Evolutionary conservation across 208 protist species (phyloP).

Genomic region (Crithidia fasciculata): DNA sequence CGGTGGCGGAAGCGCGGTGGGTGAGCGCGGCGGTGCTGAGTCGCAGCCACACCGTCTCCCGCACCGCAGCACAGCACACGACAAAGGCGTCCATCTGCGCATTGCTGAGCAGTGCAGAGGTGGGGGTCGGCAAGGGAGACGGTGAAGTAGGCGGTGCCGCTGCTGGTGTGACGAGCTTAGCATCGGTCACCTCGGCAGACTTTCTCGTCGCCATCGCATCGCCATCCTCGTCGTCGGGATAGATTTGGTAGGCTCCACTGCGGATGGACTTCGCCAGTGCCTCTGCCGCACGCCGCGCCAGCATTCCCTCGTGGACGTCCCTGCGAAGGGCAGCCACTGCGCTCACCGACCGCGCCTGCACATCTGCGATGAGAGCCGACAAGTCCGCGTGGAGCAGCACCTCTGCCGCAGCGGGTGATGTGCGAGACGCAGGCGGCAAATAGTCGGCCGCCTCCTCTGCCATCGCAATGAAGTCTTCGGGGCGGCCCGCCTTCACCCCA

Average conservation of each 20-base stretch:
- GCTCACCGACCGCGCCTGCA: conserved; percentile 8
- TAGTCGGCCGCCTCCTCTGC: conserved; percentile 18
- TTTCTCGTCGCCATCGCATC: background rate
- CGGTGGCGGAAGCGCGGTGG: conserved; percentile 11
- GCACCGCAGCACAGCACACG: conserved; percentile 37
- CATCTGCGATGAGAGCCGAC: background rate
- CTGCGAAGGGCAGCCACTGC: conserved; percentile 27
- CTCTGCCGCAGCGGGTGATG: background rate
- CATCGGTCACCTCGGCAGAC: too few species aligned
- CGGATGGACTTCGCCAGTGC: conserved; percentile 57
- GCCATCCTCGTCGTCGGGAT: background rate
- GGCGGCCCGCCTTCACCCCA: conserved; percentile 44
- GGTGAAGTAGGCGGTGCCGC: background rate
- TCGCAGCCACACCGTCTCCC: conserved; percentile 30
- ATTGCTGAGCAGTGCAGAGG: conserved; percentile 1
- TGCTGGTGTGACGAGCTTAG: background rate
- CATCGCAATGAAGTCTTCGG: conserved; percentile 55
- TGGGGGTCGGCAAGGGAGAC: background rate
- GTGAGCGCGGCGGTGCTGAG: conserved; percentile 15
- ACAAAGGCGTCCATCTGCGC: conserved; percentile 31
- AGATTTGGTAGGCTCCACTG: conserved; percentile 35
- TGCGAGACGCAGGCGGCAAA: background rate
- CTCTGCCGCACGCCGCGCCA: conserved; percentile 16
- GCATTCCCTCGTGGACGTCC: conserved; percentile 29
- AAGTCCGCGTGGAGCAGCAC: conserved; percentile 23